Evolutionary conservation across 2,329 filamentous ascomycete species (phyloP), one percentile per base, ranked within the genome.

Genomic region (Ophiosphaerella herpotricha): DNA sequence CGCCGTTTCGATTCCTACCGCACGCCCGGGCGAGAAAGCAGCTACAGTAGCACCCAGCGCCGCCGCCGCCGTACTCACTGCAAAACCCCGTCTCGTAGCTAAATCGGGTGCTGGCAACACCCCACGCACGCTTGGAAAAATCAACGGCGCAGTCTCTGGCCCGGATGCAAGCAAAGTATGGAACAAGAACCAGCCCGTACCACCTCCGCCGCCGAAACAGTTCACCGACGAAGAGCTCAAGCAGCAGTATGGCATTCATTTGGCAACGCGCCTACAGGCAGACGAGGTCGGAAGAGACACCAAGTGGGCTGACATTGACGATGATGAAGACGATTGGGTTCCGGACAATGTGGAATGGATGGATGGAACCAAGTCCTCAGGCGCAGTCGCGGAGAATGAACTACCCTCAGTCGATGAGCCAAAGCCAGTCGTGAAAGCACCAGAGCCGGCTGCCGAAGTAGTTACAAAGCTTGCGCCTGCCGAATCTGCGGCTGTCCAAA

Each of bases 271-370:
- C 61, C 77, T 94, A 48, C 87, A 90, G 57, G 82, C 88, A 42
- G 89, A 93, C 58, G 89, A 91, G 67, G 66, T 61, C 21, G 84
- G 84, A 50, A 89, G 89, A 51, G 88, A 91, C 63, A 85, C 87
- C 29, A 93, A 92, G 70, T 95, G 90, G 90, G 90, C 90, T 21
- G 90, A 95, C 66, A 92, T 93, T 52, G 90, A 94, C 54, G 90
- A 94, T 50, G 90, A 94, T 57, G 89, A 92, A 64, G 90, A 94
- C 33, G 89, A 93, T 65, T 93, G 90, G 88, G 88, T 86, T 12
- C 90, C 90, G 2, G 89, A 94, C 57, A 85, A 88, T 44, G 91
- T 94, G 58, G 89, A 89, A 51, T 95, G 90, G 90, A 89, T 89
- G 67, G 90, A 95, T 71, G 90, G 90, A 46, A 94, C 90, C 41